Base-by-base conservation (phyloP, 1,284 basidiomycete species). In the Cutaneotrichosporon curvatum region DNA sequence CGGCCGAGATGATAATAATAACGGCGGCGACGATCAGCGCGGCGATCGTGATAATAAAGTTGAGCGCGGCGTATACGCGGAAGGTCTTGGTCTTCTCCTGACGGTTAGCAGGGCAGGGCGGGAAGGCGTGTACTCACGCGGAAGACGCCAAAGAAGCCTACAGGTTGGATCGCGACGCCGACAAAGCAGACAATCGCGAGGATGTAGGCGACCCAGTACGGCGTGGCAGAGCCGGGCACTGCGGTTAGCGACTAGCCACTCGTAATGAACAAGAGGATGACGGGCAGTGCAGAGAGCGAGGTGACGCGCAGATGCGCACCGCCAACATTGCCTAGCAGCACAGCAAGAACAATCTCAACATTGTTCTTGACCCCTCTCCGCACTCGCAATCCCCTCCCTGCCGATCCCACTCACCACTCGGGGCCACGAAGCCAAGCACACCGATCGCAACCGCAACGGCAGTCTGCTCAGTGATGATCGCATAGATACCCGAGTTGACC, bases 181-280 rank as follows among this genome's bases (percentile, higher is more conserved):
- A 82, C 74, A 67, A 88, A 86, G 58, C 83, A 85, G 22, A 87
- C 67, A 12, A 81, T 76, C 3, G 80, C 87, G 43, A 94, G 76
- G 45, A 94, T 74, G 74, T 75, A 79, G n/a, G 80, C 75, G 0
- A 84, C 81, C 60, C 82, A 83, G 1, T 78, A 78, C 1, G 87
- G 86, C 2, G 85, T 83, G 11, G 80, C 79, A 37, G 84, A 85
- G 23, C 88, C 89, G 35, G 91, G 86, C 61, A 92, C 89, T 91
- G 45, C 1, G 18, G 44, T 49, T n/a, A 46, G 45, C 34, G 15
- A 23, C 4, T 16, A 14, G 20, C 2, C 10, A 8, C 12, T n/a
- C n/a, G n/a, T n/a, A n/a, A n/a, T n/a, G n/a, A n/a, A n/a, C 25
- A 28, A 28, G 25, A 28, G 25, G 25, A n/a, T n/a, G n/a, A n/a